Base-by-base conservation (phyloP, 768 basidiomycete species). In the Psilocybe azurescens region DNA sequence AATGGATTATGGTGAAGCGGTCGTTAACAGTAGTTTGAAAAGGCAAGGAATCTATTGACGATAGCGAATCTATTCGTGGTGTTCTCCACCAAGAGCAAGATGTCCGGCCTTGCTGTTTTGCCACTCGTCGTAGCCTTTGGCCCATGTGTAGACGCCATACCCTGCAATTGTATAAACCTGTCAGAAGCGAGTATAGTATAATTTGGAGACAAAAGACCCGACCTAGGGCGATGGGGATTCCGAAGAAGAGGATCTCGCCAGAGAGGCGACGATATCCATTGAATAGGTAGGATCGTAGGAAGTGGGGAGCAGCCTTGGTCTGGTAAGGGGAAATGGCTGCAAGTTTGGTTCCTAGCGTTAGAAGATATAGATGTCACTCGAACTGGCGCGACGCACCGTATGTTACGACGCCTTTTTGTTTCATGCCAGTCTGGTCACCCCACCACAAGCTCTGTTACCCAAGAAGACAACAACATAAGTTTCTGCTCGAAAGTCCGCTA, bases 91-190 rank as follows among this genome's bases (percentile, higher is more conserved):
- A 14, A 55, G 48, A 13, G 88, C 89, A 62, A 89, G 68, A 67
- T 92, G 91, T 36, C 88, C 92, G n/a, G 86, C 91, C 78, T 94
- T 94, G 82, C 88, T 90, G 74, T 91, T 89, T 69, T 86, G 79
- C 79, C 80, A 90, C 38, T 76, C 77, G 61, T 90, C 85, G 71
- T 83, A 85, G 59, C 75, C 78, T 73, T 89, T 92, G 28, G 88
- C 93, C 91, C 92, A 95, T 5, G 85, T 74, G 75, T 95, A 95
- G 36, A 87, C 83, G 24, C 82, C 85, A 69, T 93, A 94, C 56
- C 90, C 94, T 95, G 48, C 32, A 39, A 28, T 18, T 56, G 41
- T 60, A 56, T 39, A 53, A 39, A 44, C n/a, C 53, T 49, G 18
- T 52, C 29, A 63, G 44, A 14, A 52, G 16, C 52, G 32, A 18